Evolutionary conservation across 306 rosid genomes (phyloP).

Genomic region (Alnus glutinosa): DNA sequence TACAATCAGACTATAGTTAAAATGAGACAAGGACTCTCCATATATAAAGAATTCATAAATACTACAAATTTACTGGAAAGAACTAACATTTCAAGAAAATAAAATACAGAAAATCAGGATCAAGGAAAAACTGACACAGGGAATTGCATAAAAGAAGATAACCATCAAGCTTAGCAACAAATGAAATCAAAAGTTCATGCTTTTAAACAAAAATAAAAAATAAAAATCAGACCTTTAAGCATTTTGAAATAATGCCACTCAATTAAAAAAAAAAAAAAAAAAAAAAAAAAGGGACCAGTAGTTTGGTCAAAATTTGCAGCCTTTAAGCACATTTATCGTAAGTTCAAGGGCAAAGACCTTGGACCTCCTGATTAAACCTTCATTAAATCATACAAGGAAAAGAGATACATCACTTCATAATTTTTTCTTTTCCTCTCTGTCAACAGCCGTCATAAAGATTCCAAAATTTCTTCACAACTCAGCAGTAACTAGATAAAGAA

Average conservation of each 20-base stretch:
- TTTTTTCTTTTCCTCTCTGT: background rate
- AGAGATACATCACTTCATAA: background rate
- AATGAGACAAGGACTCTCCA: constrained; percentile 24
- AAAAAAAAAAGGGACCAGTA: background rate
- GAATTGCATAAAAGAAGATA: constrained; percentile 6
- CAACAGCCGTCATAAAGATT: background rate
- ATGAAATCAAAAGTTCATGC: background rate
- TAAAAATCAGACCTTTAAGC: background rate
- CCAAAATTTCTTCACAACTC: background rate
- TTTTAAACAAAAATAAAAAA: constrained; percentile 6
- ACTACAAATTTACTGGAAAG: background rate
- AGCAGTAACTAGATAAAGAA: background rate
- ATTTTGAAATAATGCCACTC: constrained; percentile 3
- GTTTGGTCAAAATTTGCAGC: constrained; percentile 6
- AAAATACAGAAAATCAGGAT: constrained; percentile 7
- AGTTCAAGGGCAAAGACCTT: constrained; percentile 9
- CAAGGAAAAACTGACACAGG: background rate
- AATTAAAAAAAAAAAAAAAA: background rate
- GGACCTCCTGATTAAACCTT: constrained; percentile 3
- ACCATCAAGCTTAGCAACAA: constrained; percentile 8
- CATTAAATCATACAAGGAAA: constrained; percentile 5
- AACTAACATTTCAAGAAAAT: background rate
- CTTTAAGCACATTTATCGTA: constrained; percentile 8
- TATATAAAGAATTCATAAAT: background rate
- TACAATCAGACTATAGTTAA: constrained; percentile 19